phyloP scores from a whole-genome alignment of 495 filamentous ascomycete genomes.

The Annulohypoxylon bovei region DNA sequence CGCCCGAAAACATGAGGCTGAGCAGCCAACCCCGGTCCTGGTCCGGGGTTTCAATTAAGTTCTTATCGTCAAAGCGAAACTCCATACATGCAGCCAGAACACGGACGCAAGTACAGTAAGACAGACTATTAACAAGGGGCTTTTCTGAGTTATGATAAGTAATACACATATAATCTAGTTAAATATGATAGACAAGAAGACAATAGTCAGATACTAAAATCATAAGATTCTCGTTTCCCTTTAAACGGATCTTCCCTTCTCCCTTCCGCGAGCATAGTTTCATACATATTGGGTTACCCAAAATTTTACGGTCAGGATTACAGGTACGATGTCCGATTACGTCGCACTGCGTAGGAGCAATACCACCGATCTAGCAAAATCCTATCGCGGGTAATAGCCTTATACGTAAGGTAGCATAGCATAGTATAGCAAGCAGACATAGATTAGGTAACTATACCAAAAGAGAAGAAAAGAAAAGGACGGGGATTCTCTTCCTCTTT shows the following conservation, averaged over 20 bases:
- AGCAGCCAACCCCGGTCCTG: constrained; percentile 21
- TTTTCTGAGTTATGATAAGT: not conserved
- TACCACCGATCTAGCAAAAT: constrained; percentile 29
- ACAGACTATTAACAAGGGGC: not conserved
- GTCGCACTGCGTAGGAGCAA: constrained; percentile 21
- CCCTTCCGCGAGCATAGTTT: constrained; percentile 23
- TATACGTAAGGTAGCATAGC: not conserved
- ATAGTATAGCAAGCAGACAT: not conserved
- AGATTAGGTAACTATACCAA: not conserved
- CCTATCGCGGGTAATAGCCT: constrained; percentile 15
- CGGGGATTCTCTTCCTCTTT: constrained; percentile 3
- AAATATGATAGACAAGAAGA: not conserved
- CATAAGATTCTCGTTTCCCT: not conserved
- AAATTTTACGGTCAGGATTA: constrained; percentile 3
- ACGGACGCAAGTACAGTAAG: not conserved
- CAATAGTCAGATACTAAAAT: not conserved
- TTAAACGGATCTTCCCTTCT: not conserved
- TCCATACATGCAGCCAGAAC: not conserved
- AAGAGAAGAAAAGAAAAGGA: not conserved
- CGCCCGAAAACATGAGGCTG: constrained; percentile 8
- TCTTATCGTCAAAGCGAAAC: constrained; percentile 22
- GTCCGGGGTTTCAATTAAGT: constrained; percentile 19
- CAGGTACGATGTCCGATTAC: constrained; percentile 3
- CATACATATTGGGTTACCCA: constrained; percentile 22
- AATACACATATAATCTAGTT: not conserved